Evolutionary conservation across 371 early-diverging fungal genomes (phyloP).

Genomic region (Funneliformis caledonium): DNA sequence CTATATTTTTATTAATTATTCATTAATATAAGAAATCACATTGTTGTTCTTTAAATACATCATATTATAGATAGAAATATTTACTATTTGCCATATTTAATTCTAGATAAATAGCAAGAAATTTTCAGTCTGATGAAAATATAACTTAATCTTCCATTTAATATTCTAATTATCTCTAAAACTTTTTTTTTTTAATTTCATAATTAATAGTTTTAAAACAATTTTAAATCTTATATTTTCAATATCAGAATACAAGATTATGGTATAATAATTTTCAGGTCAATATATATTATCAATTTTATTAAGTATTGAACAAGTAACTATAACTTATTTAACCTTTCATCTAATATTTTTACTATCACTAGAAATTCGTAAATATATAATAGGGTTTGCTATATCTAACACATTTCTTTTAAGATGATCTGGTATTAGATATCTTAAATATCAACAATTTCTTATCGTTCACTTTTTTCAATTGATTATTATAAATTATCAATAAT

Average conservation of each 20-base stretch:
- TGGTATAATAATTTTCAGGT: slow-evolving; percentile 2
- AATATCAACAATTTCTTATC: not conserved
- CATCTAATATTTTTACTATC: not conserved
- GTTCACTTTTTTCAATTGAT: slow-evolving; percentile 17
- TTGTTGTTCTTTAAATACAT: not conserved
- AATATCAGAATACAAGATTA: slow-evolving; percentile 1
- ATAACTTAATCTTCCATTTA: not conserved
- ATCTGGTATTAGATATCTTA: not conserved
- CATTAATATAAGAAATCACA: not conserved
- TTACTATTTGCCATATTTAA: not conserved
- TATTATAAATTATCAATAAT: not conserved
- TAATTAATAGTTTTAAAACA: not conserved
- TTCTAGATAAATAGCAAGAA: slow-evolving; percentile 9
- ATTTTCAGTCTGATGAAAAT: slow-evolving; percentile 11
- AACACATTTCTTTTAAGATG: slow-evolving; percentile 1
- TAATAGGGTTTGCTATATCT: not conserved
- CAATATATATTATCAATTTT: not conserved
- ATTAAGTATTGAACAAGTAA: slow-evolving; percentile 9
- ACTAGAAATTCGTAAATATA: not conserved
- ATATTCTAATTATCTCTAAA: not conserved
- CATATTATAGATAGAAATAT: slow-evolving; percentile 10
- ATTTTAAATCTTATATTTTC: slow-evolving; percentile 3
- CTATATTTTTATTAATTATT: not conserved
- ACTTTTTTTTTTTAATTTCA: not conserved
- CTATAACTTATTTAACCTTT: not conserved